These are phyloP conservation scores for Stagonosporopsis chrysanthemi DNA, from an alignment of 2,329 filamentous ascomycete genomes.

Conservation along the genomic window DNA sequence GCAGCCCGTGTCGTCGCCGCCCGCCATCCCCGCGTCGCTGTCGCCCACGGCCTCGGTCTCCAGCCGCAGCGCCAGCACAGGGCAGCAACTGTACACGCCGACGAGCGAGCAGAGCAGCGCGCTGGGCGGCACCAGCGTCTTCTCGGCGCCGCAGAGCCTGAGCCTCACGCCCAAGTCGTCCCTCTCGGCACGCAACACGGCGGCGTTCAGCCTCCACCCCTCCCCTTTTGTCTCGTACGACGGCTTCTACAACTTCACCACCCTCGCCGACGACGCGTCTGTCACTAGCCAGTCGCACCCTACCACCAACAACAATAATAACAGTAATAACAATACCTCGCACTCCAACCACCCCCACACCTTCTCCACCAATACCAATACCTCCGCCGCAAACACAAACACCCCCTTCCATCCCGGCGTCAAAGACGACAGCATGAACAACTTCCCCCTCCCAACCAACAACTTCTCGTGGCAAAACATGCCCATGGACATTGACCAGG, in stretches of 20 bases:
- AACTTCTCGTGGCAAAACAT: slow-evolving; percentile 51
- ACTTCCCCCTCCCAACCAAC: slow-evolving; percentile 44
- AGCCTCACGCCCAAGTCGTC: slow-evolving; percentile 19
- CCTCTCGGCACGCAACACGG: slow-evolving; percentile 22
- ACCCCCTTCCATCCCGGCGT: slow-evolving; percentile 23
- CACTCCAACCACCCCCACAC: not conserved
- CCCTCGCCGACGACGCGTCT: slow-evolving; percentile 23
- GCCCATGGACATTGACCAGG: slow-evolving; percentile 53
- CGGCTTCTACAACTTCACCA: slow-evolving; percentile 50
- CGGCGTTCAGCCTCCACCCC: slow-evolving; percentile 23
- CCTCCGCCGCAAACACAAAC: too few species aligned
- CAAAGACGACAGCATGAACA: slow-evolving; percentile 43
- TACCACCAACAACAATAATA: not conserved
- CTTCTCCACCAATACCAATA: not conserved
- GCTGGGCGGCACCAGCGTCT: not conserved
- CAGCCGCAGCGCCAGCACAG: not conserved
- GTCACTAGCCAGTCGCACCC: not conserved
- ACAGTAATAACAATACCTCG: too few species aligned
- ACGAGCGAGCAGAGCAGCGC: slow-evolving; percentile 14
- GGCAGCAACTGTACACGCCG: slow-evolving; percentile 4
- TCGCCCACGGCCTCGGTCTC: not conserved
- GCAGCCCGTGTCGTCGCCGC: slow-evolving; percentile 3
- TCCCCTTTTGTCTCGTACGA: slow-evolving; percentile 49
- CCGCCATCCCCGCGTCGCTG: not conserved
- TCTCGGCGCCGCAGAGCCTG: not conserved